Evolutionary conservation across 2,329 filamentous ascomycete species (phyloP).

Genomic region (Fusarium papillatum): DNA sequence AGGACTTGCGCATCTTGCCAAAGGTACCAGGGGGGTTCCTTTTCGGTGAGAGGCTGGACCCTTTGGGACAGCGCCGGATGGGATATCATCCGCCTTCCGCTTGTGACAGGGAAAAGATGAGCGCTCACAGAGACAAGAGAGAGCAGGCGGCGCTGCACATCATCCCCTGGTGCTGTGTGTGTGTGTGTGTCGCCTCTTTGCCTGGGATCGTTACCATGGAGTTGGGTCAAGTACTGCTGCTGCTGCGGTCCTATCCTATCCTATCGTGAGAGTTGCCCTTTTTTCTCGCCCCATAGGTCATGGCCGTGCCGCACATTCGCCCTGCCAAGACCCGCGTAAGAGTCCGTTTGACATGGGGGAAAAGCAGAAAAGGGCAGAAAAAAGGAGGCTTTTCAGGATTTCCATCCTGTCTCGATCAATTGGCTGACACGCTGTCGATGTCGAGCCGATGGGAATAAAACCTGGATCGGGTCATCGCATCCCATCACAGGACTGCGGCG

Average conservation of each 20-base stretch:
- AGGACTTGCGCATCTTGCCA: conserved; percentile 17
- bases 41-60: conserved; percentile 12
- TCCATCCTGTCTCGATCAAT: conserved; percentile 12
- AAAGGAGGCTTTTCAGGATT: conserved; percentile 23
- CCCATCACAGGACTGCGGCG: conserved; percentile 8
- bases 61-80: conserved; percentile 30
- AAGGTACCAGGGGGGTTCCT: conserved; percentile 7
- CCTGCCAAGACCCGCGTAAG: conserved; percentile 22
- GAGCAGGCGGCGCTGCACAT: neutral
- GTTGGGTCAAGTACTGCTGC: neutral
- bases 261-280: conserved; percentile 11
- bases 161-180: conserved; percentile 13
- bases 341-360: conserved; percentile 2
- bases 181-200: neutral
- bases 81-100: conserved; percentile 24
- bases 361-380: neutral
- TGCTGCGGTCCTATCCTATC: conserved; percentile 9
- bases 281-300: conserved; percentile 16
- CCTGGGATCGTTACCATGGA: conserved; percentile 2
- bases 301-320: conserved; percentile 13
- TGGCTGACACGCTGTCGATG: conserved; percentile 29
- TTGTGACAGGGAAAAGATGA: conserved; percentile 17
- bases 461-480: conserved; percentile 31
- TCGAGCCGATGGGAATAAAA: conserved; percentile 13
- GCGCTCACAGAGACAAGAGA: conserved; percentile 2